Evolutionary conservation across 2,329 filamentous ascomycete species (phyloP).

Genomic region (Incumbomyces delicatus): DNA sequence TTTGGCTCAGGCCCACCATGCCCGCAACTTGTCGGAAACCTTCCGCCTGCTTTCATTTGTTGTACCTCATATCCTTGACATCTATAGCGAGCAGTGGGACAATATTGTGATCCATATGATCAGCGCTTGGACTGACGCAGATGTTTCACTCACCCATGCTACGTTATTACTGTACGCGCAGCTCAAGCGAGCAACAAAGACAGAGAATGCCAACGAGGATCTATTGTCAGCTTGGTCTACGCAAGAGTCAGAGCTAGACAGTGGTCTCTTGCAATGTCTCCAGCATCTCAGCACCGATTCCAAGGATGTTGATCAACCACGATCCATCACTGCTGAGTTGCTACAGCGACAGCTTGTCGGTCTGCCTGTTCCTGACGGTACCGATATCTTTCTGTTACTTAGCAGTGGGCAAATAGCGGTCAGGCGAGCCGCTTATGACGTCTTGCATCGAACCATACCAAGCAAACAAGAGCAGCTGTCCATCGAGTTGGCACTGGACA

Average conservation of each 20-base stretch:
- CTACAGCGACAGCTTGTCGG: constrained; percentile 57
- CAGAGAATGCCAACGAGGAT: constrained; percentile 61
- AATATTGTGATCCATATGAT: constrained; percentile 51
- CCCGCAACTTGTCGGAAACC: constrained; percentile 29
- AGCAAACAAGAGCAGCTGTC: constrained; percentile 70
- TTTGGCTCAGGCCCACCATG: constrained; percentile 45
- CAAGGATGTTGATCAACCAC: constrained; percentile 40
- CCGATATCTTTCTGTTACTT: constrained; percentile 64
- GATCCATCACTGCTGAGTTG: constrained; percentile 64
- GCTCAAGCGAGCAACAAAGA: constrained; percentile 47
- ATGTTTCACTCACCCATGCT: constrained; percentile 57
- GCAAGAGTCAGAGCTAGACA: constrained; percentile 45
- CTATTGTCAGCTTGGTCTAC: constrained; percentile 63
- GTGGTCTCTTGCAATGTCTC: constrained; percentile 42
- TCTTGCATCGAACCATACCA: constrained; percentile 74
- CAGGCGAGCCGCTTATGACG: constrained; percentile 68
- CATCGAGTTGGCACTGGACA: constrained; percentile 55
- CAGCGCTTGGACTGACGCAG: constrained; percentile 45
- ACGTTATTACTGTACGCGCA: constrained; percentile 61
- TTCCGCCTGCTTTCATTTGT: constrained; percentile 43
- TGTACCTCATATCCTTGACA: constrained; percentile 63
- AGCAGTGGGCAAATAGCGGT: constrained; percentile 65
- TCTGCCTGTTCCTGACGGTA: constrained; percentile 40
- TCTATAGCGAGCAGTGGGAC: constrained; percentile 86
- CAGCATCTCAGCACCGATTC: constrained; percentile 50